Evolutionary conservation across 805 yeast genomes (phyloP), one percentile per base, ranked within the genome.

Genomic region (Maudiozyma pseudohumilis): DNA sequence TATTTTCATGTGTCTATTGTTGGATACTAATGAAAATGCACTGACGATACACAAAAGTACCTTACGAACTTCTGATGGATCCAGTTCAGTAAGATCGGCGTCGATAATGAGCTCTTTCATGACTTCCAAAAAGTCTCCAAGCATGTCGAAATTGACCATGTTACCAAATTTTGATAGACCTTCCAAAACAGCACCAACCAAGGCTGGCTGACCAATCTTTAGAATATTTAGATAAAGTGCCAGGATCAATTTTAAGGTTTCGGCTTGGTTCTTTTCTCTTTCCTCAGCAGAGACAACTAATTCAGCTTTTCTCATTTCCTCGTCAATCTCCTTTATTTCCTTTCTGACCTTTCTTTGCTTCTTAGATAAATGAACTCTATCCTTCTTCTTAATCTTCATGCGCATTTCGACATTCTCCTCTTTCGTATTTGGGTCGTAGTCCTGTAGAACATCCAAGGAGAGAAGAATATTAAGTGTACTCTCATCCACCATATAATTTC

Each of bases 111-210:
- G 72, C 59, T 92, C 97, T 47, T 88, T 70, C 58, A 92, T 69
- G 6, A 88, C 95, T 55, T 81, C 94, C 36, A 92, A 66, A 60
- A 92, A 77, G 56, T 92, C 98, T 19, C 97, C 97, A 48, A 92
- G 70, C 32, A 92, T 66, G 47, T 92, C 97, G 40, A 89, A 76
- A 55, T 92, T 92, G 18, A 94, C 87, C 77, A 88, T 78, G 51
- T 81, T 92, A 2, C 97, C 95, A 55, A 80, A 87, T 53, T 76
- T 75, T 1, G 96, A 83, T 40, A 92, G 63, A 3, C 97, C 97
- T 63, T 92, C 97, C 38, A 92, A 66, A 0, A 89, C 94, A 0
- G 89, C 70, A 6, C 94, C 95, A 68, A 86, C 77, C 37, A 92
- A 64, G 15, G 73, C 70, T 27, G 75, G 72, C 15, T 77, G 72